A percentile compares a stretch with the other conserved stretches of the same genome.
phyloP scores from a whole-genome alignment of 2,329 filamentous ascomycete genomes.

The Decorospora gaudefroyi region DNA sequence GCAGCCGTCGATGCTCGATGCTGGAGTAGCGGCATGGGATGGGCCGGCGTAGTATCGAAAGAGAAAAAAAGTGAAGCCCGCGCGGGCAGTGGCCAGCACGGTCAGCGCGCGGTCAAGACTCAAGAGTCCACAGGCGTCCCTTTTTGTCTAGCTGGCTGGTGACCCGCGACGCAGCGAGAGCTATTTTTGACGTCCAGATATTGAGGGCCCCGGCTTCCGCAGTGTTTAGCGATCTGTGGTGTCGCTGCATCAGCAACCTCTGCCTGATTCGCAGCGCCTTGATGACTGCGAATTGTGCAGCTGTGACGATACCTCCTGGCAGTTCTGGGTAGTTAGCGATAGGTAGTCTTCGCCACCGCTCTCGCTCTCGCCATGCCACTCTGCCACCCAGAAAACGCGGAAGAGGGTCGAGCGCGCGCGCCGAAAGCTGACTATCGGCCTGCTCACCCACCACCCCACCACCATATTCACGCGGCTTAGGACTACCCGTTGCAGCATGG shows the following conservation, averaged over 20 bases:
- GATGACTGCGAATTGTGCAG: neutral
- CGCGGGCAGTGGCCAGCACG: slow-evolving; percentile 6
- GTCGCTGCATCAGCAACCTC: slow-evolving; percentile 29
- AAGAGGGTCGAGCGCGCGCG: slow-evolving; percentile 13
- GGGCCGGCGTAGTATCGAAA: slow-evolving; percentile 17
- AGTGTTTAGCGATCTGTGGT: slow-evolving; percentile 32
- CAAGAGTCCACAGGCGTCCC: slow-evolving; percentile 6
- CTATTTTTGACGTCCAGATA: slow-evolving; percentile 39
- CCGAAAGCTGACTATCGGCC: slow-evolving; percentile 14
- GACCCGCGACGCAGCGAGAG: slow-evolving; percentile 24
- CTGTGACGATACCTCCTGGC: neutral
- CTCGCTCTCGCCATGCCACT: neutral
- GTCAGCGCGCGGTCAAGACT: slow-evolving; percentile 7
- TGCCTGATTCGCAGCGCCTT: slow-evolving; percentile 13
- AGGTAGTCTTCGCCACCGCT: slow-evolving; percentile 5
- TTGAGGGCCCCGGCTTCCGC: slow-evolving; percentile 25
- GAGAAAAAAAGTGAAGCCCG: slow-evolving; percentile 9
- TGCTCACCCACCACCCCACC: slow-evolving; percentile 6
- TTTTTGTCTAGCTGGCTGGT: slow-evolving; percentile 18
- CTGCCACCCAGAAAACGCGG: neutral
- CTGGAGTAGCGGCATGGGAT: slow-evolving; percentile 10
- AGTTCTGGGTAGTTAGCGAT: too few species aligned
- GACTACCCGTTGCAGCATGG: slow-evolving; percentile 19
- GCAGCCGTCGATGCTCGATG: too few species aligned
- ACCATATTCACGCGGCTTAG: slow-evolving; percentile 17